Evolutionary conservation across 352 stramenopile genomes (phyloP), one percentile per base, ranked within the genome.

Genomic region (Phytopythium chamaehyphon): DNA sequence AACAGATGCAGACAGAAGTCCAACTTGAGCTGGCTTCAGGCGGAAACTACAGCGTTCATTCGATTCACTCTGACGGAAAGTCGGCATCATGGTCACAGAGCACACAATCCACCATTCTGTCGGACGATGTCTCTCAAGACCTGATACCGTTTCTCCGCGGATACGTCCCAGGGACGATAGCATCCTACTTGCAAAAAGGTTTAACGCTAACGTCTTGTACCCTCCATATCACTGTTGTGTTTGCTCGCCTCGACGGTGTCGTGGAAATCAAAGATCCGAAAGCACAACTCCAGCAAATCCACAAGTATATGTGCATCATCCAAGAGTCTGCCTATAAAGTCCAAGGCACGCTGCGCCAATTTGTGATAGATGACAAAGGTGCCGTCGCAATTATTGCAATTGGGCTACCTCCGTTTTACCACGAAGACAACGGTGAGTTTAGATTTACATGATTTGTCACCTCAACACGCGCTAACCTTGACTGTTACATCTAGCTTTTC

Each of bases 321-420:
- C 79, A 90, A 53, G 81, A 90, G 40, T 84, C 78, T 6, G 78
- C 75, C 0, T 92, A 92, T 62, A 87, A 87, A 38, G 76, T 87
- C 0, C 81, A 92, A 22, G 78, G 81, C 36, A 91, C 79, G 26
- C 61, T 95, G 15, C 81, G 83, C 9, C 85, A 95, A 55, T 93
- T 95, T 44, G 61, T 93, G 7, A 91, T 95, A 35, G 85, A 95
- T 35, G 83, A 94, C 59, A 93, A 95, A 61, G 85, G 85, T 18
- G 83, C 80, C 0, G 68, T 93, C 10, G 80, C 81, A 12, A 93
- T 93, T 39, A 64, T 93, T 18, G 80, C 76, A 11, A 76, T 95
- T 21, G 83, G 85, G 0, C 62, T 93, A 0, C 79, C 80, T 1
- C 85, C 85, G 12, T 88, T 88, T 50, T 90, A 86, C 57, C 83